Evolutionary conservation across 1,284 basidiomycete species (phyloP).

Genomic region (Pterulicium gracile): DNA sequence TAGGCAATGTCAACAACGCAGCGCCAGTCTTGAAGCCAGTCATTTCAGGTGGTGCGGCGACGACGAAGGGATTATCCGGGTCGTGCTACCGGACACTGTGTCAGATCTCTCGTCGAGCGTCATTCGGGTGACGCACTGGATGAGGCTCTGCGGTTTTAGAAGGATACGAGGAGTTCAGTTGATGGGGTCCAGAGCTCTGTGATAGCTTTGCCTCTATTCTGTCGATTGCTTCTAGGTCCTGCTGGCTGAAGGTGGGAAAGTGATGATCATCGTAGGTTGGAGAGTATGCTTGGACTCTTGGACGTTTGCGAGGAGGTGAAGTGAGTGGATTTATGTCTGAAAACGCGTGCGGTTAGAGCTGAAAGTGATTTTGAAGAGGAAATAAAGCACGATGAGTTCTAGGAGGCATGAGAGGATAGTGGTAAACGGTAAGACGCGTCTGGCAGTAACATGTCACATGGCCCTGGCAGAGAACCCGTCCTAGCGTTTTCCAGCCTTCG

Average conservation of each 20-base stretch:
- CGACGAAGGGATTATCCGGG: constrained; percentile 34
- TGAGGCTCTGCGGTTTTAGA: neutral
- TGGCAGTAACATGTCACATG: neutral
- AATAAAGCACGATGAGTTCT: neutral
- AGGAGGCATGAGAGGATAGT: neutral
- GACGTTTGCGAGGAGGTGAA: constrained; percentile 40
- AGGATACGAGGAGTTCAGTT: neutral
- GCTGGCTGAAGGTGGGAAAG: constrained; percentile 39
- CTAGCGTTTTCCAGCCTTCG: neutral
- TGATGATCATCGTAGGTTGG: constrained; percentile 58
- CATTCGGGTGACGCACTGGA: neutral
- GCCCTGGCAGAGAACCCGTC: too few relatives aligned
- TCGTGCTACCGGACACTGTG: too few relatives aligned
- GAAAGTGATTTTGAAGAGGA: neutral
- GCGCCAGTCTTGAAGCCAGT: constrained; percentile 15
- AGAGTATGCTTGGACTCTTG: constrained; percentile 42
- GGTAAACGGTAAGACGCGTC: neutral
- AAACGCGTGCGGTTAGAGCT: neutral
- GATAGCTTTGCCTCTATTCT: constrained; percentile 37
- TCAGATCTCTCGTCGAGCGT: too few relatives aligned
- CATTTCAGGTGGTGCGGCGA: constrained; percentile 10
- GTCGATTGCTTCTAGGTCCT: constrained; percentile 47
- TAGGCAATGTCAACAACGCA: constrained; percentile 15
- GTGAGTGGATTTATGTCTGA: constrained; percentile 7
- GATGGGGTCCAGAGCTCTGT: constrained; percentile 17